Conservation (phyloP, 1,284 basidiomycete species). For the Boletus coffeatus region DNA sequence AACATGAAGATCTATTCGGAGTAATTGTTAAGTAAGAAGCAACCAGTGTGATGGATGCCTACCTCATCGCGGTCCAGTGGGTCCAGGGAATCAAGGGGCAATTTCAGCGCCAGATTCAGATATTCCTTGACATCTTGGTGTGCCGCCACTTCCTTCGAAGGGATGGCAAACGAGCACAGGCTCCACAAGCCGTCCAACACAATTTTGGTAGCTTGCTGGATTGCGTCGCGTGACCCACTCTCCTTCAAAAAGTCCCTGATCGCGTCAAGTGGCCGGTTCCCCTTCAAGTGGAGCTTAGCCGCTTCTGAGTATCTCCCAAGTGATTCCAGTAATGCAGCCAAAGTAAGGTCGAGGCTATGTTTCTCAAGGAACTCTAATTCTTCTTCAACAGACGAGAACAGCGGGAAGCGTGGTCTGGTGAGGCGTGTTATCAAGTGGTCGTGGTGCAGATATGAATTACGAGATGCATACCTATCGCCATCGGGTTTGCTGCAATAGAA, state of each 20-base stretch:
- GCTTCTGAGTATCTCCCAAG: slow-evolving; percentile 45
- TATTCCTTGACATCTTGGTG: slow-evolving; percentile 9
- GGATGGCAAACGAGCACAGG: slow-evolving; percentile 23
- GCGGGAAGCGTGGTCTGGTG: slow-evolving; percentile 39
- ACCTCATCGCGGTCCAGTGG: slow-evolving; percentile 17
- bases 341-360: slow-evolving; percentile 46
- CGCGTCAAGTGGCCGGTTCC: slow-evolving; percentile 47
- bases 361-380: slow-evolving; percentile 54
- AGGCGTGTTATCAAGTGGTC: slow-evolving; percentile 1
- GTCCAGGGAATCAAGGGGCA: slow-evolving; percentile 16
- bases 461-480: slow-evolving; percentile 26
- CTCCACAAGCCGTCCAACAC: slow-evolving; percentile 24
- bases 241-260: slow-evolving; percentile 42
- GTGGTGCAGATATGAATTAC: not conserved
- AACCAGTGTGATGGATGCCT: not conserved
- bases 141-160: slow-evolving; percentile 6
- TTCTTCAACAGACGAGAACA: slow-evolving; percentile 52
- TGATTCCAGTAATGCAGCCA: slow-evolving; percentile 43
- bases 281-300: slow-evolving; percentile 47
- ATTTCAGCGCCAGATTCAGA: slow-evolving; percentile 13
- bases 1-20: slow-evolving; percentile 23
- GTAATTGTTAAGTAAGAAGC: not conserved
- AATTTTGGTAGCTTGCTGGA: slow-evolving; percentile 29
- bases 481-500: slow-evolving; percentile 41
- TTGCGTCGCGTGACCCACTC: slow-evolving; percentile 22